These are phyloP conservation scores for Chlamydomonas asymmetrica DNA, from an alignment of 139 green algal species.

Conservation along the genomic window DNA sequence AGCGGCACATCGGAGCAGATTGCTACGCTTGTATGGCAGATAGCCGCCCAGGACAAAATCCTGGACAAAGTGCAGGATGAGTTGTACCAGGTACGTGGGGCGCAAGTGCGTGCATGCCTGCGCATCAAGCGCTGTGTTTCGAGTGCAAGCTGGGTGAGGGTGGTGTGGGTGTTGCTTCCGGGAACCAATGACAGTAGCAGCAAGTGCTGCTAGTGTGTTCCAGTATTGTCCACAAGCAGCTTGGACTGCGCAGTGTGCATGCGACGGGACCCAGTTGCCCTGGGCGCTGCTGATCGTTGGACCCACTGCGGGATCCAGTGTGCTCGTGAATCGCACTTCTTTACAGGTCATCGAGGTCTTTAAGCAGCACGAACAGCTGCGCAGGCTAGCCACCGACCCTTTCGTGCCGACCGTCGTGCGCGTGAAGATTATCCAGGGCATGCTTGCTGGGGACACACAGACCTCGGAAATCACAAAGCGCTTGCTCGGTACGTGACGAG, in stretches of 20 bases:
- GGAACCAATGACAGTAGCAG: too few species aligned
- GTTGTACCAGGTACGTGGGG: slow-evolving; percentile 60
- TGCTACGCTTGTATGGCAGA: slow-evolving; percentile 53
- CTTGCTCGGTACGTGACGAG: slow-evolving; percentile 41
- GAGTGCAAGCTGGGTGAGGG: background rate
- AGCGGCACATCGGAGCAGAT: slow-evolving; percentile 49
- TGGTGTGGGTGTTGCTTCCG: background rate
- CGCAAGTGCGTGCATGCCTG: background rate
- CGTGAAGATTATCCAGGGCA: slow-evolving; percentile 41
- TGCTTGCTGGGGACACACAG: slow-evolving; percentile 39
- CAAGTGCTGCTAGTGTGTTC: too few species aligned
- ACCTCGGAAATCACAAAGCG: slow-evolving; percentile 55
- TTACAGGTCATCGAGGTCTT: slow-evolving; percentile 38
- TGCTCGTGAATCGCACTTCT: too few species aligned
- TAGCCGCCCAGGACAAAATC: slow-evolving; percentile 60
- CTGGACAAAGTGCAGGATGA: slow-evolving; percentile 65
- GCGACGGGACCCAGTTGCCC: too few species aligned
- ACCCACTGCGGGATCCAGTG: too few species aligned
- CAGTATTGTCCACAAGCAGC: too few species aligned
- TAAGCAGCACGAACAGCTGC: slow-evolving; percentile 40
- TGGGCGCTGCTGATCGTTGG: too few species aligned
- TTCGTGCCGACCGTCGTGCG: slow-evolving; percentile 46
- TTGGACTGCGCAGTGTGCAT: too few species aligned
- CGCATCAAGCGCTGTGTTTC: background rate
- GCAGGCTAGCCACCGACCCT: slow-evolving; percentile 54